Evolutionary conservation across 176 grass and related monocot genomes (phyloP), one percentile per base, ranked within the genome.

Genomic region (Carex cristatella): DNA sequence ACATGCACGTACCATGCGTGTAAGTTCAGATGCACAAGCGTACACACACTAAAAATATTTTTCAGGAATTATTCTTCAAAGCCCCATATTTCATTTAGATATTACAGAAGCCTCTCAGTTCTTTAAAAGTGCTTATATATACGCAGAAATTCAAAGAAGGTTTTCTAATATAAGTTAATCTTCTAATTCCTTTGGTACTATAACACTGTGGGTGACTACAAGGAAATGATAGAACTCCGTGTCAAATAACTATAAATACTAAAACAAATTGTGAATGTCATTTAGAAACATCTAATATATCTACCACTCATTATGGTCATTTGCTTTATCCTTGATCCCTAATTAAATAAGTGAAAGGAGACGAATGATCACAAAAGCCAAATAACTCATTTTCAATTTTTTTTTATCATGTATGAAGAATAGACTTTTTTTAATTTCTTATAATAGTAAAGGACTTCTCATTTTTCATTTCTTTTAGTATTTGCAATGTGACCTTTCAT

Each of bases 401-500:
- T 76, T 75, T 23, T 48, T 46, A 77, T 77, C 48, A 77, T 16
- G 73, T 14, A 54, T 1, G 15, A 32, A 56, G 19, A 73, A 49
- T 23, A 77, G 12, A 19, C 4, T 33, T 49, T 55, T 53, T 10
- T 10, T 35, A 19, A 46, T 63, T 44, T 23, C 38, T 56, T 46
- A 81, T 23, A 46, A 9, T 9, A 60, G 2, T 60, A 23, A 31
- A 70, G 28, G 15, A 59, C 5, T 81, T 79, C 76, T 84, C 18
- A 83, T 80, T 87, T 75, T 85, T 71, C 23, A 48, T 51, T 37
- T 88, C 82, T 73, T 85, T 64, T 30, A 13, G 40, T 86, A 14
- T 69, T 60, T 76, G 37, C 80, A 77, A 86, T 69, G 59, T 62
- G 48, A 98, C 95, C 95, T 94, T 93, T 98, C 92, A 10, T 98